A percentile compares a stretch with the other conserved stretches of the same genome.
These are phyloP conservation scores for Podaxis sp. DNA, from an alignment of 768 basidiomycete genomes.

Conservation along the genomic window DNA sequence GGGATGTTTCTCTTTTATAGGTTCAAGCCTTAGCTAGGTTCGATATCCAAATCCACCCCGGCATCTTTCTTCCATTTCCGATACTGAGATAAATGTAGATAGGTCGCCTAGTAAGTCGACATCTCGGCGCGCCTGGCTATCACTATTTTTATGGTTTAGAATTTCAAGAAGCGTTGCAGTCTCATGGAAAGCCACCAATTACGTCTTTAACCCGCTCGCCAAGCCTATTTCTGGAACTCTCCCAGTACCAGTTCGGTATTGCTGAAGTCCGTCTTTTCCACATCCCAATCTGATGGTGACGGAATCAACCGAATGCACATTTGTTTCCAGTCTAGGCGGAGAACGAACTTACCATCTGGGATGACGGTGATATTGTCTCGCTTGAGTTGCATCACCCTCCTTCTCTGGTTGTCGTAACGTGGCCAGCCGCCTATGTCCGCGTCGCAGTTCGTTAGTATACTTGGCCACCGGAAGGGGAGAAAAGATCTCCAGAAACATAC, in stretches of 20 bases:
- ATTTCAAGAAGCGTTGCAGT: too few species aligned
- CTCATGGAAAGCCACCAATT: too few species aligned
- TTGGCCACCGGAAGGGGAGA: background rate
- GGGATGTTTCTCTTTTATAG: too few species aligned
- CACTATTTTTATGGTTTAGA: too few species aligned
- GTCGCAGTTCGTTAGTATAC: background rate
- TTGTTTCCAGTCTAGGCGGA: background rate
- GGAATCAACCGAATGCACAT: background rate
- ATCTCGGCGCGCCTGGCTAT: too few species aligned
- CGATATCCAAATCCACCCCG: too few species aligned
- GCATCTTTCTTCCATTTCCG: too few species aligned
- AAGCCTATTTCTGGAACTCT: slow-evolving; percentile 45
- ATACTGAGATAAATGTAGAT: too few species aligned
- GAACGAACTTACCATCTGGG: slow-evolving; percentile 43
- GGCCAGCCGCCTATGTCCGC: slow-evolving; percentile 44
- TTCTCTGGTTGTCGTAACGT: slow-evolving; percentile 32
- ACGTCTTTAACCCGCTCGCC: background rate
- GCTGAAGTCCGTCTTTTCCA: slow-evolving; percentile 41
- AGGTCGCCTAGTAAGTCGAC: too few species aligned
- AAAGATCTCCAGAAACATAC: slow-evolving; percentile 30
- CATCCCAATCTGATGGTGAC: slow-evolving; percentile 35
- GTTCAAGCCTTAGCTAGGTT: too few species aligned
- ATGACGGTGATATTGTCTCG: slow-evolving; percentile 54
- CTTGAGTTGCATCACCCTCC: slow-evolving; percentile 47
- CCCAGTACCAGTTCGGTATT: slow-evolving; percentile 38